phyloP scores from a whole-genome alignment of 768 basidiomycete genomes.

The Porpolomopsis calyptriformis region DNA sequence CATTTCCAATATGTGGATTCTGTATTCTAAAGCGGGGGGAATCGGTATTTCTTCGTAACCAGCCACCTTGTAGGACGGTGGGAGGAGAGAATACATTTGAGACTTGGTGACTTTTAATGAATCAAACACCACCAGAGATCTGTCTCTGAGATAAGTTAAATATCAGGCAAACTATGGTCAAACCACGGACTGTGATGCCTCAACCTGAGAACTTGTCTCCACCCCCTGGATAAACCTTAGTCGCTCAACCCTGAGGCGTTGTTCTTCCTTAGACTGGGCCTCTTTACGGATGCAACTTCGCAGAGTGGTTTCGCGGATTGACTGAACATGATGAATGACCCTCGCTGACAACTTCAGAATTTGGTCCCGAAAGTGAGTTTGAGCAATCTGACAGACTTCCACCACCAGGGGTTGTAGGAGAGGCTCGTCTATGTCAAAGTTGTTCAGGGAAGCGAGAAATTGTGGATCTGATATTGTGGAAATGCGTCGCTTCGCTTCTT shows the following conservation, averaged over 20 bases:
- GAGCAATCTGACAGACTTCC: background rate
- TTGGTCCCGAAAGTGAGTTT: background rate
- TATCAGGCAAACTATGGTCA: background rate
- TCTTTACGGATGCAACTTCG: background rate
- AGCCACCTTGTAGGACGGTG: background rate
- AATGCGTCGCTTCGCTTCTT: background rate
- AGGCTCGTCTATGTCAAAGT: background rate
- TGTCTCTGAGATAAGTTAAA: background rate
- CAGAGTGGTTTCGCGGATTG: background rate
- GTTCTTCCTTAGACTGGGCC: background rate
- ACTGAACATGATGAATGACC: background rate
- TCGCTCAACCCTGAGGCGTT: background rate
- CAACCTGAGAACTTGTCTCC: background rate
- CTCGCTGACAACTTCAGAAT: background rate
- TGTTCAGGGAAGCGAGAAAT: background rate
- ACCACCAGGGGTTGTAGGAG: background rate
- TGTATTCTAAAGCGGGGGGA: slow-evolving; percentile 20
- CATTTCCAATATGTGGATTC: slow-evolving; percentile 22
- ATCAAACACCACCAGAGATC: background rate
- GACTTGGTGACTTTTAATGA: background rate
- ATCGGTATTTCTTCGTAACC: slow-evolving; percentile 4
- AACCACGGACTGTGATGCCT: background rate
- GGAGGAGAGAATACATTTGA: too few species aligned
- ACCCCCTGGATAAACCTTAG: background rate
- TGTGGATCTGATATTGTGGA: background rate